Percentiles rank a stretch among this genome's conserved stretches.
phyloP scores from a whole-genome alignment of 1,284 basidiomycete genomes.

The Mrakiaceae sp. region DNA sequence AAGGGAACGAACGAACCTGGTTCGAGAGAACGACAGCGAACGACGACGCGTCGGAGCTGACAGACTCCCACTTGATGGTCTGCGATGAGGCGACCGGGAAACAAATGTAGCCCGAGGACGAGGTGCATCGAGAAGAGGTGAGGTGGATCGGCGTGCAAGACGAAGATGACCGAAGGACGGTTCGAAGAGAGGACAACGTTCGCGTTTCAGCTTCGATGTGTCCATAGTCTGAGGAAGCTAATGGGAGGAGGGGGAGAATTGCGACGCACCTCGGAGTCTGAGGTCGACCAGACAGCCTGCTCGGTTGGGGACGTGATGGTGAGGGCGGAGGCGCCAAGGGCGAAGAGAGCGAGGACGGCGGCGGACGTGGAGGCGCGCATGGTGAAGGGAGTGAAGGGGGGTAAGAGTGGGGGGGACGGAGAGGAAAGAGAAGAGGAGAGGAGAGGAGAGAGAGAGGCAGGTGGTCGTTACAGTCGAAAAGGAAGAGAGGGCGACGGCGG shows the following conservation, averaged over 20 bases:
- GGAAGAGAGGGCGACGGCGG: background rate
- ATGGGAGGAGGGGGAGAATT: background rate
- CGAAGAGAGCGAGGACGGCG: constrained; percentile 43
- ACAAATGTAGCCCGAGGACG: background rate
- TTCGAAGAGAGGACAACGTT: background rate
- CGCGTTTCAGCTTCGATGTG: too few relatives aligned
- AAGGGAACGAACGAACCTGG: constrained; percentile 36
- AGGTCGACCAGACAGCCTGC: constrained; percentile 42
- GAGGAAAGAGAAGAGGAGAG: background rate
- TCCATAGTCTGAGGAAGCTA: too few relatives aligned
- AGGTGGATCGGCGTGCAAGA: background rate
- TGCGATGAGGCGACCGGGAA: constrained; percentile 32
- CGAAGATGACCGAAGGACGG: background rate
- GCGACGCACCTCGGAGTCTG: constrained; percentile 9
- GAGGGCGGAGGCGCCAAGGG: constrained; percentile 45
- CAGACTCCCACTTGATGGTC: constrained; percentile 50
- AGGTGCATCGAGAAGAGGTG: background rate
- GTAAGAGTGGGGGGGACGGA: background rate
- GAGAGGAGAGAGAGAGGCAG: background rate
- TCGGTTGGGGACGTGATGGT: constrained; percentile 45
- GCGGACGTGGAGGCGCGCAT: constrained; percentile 43
- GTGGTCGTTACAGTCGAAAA: background rate
- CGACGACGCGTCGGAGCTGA: constrained; percentile 50
- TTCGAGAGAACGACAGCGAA: constrained; percentile 60
- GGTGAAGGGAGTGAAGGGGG: constrained; percentile 1